Percentiles rank a stretch among this genome's conserved stretches.
phyloP scores from a whole-genome alignment of 345 rosid species.

The Melaleuca quinquenervia region DNA sequence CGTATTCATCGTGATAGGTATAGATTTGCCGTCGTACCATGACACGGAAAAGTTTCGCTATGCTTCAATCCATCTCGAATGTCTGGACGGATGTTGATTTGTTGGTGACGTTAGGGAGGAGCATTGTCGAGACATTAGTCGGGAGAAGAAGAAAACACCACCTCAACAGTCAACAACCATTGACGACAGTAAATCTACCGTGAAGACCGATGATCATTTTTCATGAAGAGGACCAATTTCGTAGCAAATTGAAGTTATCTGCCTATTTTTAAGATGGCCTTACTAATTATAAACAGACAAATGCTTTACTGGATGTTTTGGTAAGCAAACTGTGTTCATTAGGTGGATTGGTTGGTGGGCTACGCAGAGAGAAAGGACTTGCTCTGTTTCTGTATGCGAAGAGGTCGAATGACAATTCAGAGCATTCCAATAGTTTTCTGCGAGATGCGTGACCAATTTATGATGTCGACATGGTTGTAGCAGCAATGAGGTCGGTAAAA shows the following conservation, averaged over 20 bases:
- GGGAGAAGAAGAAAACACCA: too few relatives aligned
- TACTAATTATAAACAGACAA: not conserved
- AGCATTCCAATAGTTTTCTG: not conserved
- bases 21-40: too few relatives aligned
- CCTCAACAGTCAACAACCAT: too few relatives aligned
- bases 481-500: not conserved
- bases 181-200: too few relatives aligned
- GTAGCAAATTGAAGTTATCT: not conserved
- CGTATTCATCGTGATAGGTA: not conserved
- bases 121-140: too few relatives aligned
- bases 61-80: not conserved
- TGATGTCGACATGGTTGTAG: not conserved
- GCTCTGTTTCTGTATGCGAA: not conserved
- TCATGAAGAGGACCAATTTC: too few relatives aligned
- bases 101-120: not conserved
- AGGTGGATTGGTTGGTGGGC: not conserved
- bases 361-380: not conserved
- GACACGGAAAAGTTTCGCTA: not conserved
- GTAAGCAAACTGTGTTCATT: not conserved
- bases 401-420: not conserved
- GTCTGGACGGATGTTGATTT: not conserved
- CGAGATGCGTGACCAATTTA: not conserved
- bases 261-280: not conserved
- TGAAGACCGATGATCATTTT: too few relatives aligned
- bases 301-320: not conserved